Evolutionary conservation across 352 stramenopile genomes (phyloP), one percentile per base, ranked within the genome.

Genomic region (Phytophthora multivora): DNA sequence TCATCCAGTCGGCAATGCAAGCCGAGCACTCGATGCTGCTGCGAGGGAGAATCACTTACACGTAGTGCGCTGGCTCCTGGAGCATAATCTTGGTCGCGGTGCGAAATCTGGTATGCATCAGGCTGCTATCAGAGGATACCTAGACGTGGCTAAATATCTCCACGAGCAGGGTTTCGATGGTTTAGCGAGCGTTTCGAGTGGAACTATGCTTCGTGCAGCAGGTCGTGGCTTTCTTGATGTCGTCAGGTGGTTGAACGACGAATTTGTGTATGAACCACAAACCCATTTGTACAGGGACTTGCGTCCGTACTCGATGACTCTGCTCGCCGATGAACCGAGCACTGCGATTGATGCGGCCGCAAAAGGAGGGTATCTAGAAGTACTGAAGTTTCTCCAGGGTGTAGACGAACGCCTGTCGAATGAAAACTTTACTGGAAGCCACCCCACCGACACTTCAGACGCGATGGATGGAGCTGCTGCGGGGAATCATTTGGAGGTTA

Each of bases 261-360:
- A 62, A 18, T 71, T 71, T 54, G 48, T 36, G 10, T 30, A 21
- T 16, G 48, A 66, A 18, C 9, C 50, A 19, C 36, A 41, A 35
- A 51, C 12, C 9, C 19, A 71, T 56, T 50, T 71, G 46, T 67
- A 71, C 50, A 52, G 42, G 19, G 57, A 71, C 38, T 46, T 71
- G 19, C 63, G 63, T 16, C 62, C 51, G 31, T 65, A 60, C 28
- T 62, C 63, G 1, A 45, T 68, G 39, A 67, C 63, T 12, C 56
- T 66, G n/a, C 41, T 69, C 23, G 57, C 51, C 35, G 50, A 64
- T 30, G 56, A 66, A 31, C 63, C 63, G 9, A 66, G 50, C 31
- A 76, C 59, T 39, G 68, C 59, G 23, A 71, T 76, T 48, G 68
- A 76, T 54, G 56, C 56, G 2, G 68, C 68, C 5, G 59, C 64